Conservation (phyloP, 345 rosid species). For the Gossypium herbaceum region DNA sequence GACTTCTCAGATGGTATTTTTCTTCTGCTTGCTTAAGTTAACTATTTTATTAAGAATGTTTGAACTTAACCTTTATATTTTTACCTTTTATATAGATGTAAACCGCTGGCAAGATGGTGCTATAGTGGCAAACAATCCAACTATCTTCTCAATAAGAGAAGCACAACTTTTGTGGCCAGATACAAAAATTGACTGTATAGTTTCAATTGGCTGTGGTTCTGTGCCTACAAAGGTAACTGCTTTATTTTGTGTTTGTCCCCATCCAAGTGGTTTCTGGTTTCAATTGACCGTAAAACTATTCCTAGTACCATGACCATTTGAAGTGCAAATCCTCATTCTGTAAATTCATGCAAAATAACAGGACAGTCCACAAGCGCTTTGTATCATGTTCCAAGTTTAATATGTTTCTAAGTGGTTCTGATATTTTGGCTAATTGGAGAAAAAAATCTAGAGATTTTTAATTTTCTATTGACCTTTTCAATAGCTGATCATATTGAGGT, state of each 20-base stretch:
- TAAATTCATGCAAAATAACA: background rate
- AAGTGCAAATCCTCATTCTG: background rate
- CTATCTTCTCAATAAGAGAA: constrained; percentile 88
- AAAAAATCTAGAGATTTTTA: background rate
- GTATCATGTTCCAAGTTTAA: background rate
- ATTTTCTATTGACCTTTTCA: background rate
- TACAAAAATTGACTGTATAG: constrained; percentile 86
- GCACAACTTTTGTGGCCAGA: constrained; percentile 99
- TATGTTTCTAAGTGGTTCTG: background rate
- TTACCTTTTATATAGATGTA: constrained; percentile 40
- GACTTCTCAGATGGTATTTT: constrained; percentile 84
- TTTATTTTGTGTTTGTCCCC: constrained; percentile 3
- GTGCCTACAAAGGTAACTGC: constrained; percentile 86
- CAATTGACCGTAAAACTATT: background rate
- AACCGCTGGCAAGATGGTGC: constrained; percentile 99
- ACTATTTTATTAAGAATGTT: background rate
- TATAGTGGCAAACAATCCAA: constrained; percentile 96
- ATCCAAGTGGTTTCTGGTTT: background rate
- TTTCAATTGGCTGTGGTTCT: constrained; percentile 95
- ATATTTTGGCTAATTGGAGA: background rate
- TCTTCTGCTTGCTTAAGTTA: constrained; percentile 11
- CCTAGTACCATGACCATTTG: background rate
- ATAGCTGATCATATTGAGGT: background rate
- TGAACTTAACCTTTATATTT: constrained; percentile 3
- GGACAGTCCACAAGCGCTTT: background rate